These are phyloP conservation scores for Xylariaceae sp. DNA, from an alignment of 2,329 filamentous ascomycete species.

Conservation along the genomic window DNA sequence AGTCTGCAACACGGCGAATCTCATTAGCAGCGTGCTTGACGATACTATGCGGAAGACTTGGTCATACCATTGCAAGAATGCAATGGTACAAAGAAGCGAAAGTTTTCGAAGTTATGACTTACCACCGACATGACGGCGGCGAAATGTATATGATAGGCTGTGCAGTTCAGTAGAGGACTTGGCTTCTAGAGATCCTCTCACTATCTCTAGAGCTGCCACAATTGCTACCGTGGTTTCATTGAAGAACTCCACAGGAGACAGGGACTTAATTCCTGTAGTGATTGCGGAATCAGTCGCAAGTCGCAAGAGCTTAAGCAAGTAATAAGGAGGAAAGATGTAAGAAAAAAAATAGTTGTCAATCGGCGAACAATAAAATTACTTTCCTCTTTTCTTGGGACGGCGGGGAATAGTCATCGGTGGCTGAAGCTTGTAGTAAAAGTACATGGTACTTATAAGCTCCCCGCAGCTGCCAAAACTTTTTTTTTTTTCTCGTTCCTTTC, in stretches of 20 bases:
- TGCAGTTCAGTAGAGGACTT: slow-evolving; percentile 34
- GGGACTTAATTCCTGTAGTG: slow-evolving; percentile 3
- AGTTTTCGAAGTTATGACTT: slow-evolving; percentile 29
- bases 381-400: slow-evolving; percentile 34
- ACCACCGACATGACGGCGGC: slow-evolving; percentile 37
- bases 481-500: neutral
- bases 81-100: slow-evolving; percentile 1
- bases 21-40: slow-evolving; percentile 29
- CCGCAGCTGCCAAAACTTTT: slow-evolving; percentile 11
- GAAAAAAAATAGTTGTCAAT: slow-evolving; percentile 6
- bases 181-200: slow-evolving; percentile 77
- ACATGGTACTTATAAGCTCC: too few relatives aligned
- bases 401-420: slow-evolving; percentile 29
- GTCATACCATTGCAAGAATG: neutral
- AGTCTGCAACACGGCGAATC: slow-evolving; percentile 48
- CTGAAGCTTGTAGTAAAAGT: slow-evolving; percentile 14
- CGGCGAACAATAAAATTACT: slow-evolving; percentile 15
- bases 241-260: slow-evolving; percentile 34
- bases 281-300: slow-evolving; percentile 1
- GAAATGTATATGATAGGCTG: slow-evolving; percentile 22
- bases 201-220: slow-evolving; percentile 75
- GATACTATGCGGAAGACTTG: neutral
- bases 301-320: slow-evolving; percentile 1
- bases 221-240: slow-evolving; percentile 71
- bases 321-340: slow-evolving; percentile 5